phyloP scores from a whole-genome alignment of 75 land plant species.

The Selaginella tamariscina region DNA sequence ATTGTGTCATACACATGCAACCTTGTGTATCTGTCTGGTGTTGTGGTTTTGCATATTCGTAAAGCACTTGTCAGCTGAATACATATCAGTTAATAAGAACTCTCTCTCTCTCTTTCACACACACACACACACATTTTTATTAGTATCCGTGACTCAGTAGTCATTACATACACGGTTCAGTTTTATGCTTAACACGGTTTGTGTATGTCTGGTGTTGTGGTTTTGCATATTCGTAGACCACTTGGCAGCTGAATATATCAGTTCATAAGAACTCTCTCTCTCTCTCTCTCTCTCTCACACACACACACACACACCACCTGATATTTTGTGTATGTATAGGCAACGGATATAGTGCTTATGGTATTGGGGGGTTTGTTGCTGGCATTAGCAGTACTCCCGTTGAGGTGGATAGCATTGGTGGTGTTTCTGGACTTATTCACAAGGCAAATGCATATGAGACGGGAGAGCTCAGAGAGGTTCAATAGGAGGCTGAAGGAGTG shows the following conservation, averaged over 20 bases:
- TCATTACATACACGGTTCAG: neutral
- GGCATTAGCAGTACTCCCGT: conserved; percentile 38
- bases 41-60: no score
- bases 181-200: neutral
- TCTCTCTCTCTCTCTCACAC: neutral
- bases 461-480: conserved; percentile 39
- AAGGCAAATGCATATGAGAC: conserved; percentile 48
- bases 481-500: conserved; percentile 52
- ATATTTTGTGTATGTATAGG: conserved; percentile 28
- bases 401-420: conserved; percentile 26
- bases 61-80: no score
- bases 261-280: no score
- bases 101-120: no score
- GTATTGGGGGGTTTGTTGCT: conserved; percentile 31
- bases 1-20: neutral
- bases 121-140: no score
- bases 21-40: no score
- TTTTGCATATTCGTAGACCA: no score
- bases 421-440: conserved; percentile 48
- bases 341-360: conserved; percentile 39
- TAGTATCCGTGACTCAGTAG: neutral
- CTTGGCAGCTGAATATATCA: no score
- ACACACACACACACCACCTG: no score
- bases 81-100: no score
- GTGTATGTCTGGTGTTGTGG: no score